Base-by-base conservation (phyloP, 768 basidiomycete genomes). In the Termitomyces sp. region DNA sequence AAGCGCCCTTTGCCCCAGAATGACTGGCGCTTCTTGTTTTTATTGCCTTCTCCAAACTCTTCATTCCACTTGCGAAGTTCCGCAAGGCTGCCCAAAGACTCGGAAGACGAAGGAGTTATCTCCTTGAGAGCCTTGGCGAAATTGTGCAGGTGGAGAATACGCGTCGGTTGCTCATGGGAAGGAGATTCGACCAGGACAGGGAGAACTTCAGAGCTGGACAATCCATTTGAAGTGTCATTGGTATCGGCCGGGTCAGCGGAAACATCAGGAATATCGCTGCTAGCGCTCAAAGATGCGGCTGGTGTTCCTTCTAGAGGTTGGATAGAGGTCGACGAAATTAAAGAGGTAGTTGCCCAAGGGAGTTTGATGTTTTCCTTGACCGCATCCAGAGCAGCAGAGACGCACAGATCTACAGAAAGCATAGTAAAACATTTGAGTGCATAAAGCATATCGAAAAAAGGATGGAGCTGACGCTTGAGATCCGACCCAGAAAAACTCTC, bases 401-500 rank as follows among this genome's bases (percentile, higher is more conserved):
- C 94, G 67, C 93, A 95, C 21, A 97, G 71, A 70, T 98, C 94
- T 97, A 62, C 8, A 3, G 9, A 51, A 44, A 21, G 14, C 24
- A 42, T 22, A 26, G 26, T n/a, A 56, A 17, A 56, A 45, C 54
- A 22, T 32, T 12, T 22, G 10, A 35, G 7, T 6, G 19, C 12
- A 35, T 37, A 28, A 63, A 35, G 59, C 56, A 48, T 24, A 54
- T 51, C 30, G 49, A 34, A 52, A 28, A 5, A 26, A n/a, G 28
- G 53, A n/a, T 11, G 28, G 42, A 42, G 75, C 89, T 65, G 56
- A 96, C 94, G 92, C 70, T 96, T 97, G 56, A 98, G 75, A 68
- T 98, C 94, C 26, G 93, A 96, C 15, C 94, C 94, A 54, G 94
- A 98, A 69, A 93, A 98, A 51, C 81, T 83, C 52, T 90, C 88